Evolutionary conservation across 371 early-diverging fungal genomes (phyloP).

Genomic region (Gilbertella persicaria): DNA sequence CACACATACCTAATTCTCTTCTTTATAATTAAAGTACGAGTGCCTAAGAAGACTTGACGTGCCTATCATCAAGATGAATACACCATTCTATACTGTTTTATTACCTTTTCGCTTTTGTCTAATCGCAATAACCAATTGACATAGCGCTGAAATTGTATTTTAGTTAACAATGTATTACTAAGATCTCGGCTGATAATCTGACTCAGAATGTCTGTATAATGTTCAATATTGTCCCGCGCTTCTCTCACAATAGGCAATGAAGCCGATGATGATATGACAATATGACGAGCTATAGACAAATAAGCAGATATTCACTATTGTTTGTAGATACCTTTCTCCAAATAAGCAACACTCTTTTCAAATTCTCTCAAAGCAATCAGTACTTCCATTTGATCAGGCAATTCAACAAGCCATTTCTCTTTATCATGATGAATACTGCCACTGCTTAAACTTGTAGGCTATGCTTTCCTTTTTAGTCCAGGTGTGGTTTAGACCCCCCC

Average conservation of each 20-base stretch:
- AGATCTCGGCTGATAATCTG: conserved; percentile 74
- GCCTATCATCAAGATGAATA: conserved; percentile 53
- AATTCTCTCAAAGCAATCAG: conserved; percentile 87
- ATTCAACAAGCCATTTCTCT: conserved; percentile 69
- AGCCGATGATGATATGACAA: conserved; percentile 35
- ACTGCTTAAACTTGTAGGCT: conserved; percentile 10
- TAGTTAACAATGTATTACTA: conserved; percentile 76
- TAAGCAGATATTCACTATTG: background rate
- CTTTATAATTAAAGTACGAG: conserved; percentile 77
- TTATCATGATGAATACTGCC: conserved; percentile 35
- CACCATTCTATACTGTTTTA: background rate
- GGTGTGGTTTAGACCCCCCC: background rate
- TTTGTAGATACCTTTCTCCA: conserved; percentile 63
- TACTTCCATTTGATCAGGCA: conserved; percentile 87
- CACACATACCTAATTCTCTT: conserved; percentile 66
- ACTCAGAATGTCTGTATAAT: conserved; percentile 66
- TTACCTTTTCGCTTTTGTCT: conserved; percentile 75
- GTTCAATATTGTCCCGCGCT: conserved; percentile 59
- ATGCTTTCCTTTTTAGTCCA: background rate
- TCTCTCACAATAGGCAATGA: conserved; percentile 51
- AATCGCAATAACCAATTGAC: conserved; percentile 82
- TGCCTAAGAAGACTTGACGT: conserved; percentile 74
- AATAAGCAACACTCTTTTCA: conserved; percentile 71
- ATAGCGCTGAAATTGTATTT: conserved; percentile 74
- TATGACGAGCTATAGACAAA: conserved; percentile 34